phyloP scores from a whole-genome alignment of 768 basidiomycete species.

The Boletus reticulatus region DNA sequence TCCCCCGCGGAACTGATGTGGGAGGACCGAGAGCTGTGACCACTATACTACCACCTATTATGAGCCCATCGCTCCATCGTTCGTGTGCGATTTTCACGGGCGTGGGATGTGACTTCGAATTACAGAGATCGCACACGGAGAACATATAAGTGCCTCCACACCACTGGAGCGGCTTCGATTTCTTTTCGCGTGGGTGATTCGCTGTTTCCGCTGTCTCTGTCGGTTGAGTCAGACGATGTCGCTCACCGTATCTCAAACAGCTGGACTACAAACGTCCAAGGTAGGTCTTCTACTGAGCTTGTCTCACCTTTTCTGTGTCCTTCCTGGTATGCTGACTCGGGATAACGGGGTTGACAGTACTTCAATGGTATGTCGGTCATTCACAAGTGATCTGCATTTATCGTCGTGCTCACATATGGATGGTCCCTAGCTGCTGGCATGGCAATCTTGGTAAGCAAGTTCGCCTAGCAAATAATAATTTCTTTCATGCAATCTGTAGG shows the following conservation, averaged over 20 bases:
- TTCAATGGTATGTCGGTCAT: conserved; percentile 8
- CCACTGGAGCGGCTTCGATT: too few species aligned
- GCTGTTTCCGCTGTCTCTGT: too few species aligned
- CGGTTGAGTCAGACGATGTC: background rate
- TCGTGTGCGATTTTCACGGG: too few species aligned
- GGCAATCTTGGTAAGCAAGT: conserved; percentile 12
- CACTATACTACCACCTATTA: too few species aligned
- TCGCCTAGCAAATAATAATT: too few species aligned
- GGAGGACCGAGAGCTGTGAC: too few species aligned
- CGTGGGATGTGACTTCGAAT: too few species aligned
- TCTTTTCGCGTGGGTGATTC: too few species aligned
- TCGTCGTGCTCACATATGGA: background rate
- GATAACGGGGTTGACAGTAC: conserved; percentile 2
- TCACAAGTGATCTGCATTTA: background rate
- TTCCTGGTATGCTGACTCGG: background rate
- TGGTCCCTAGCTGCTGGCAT: conserved; percentile 12
- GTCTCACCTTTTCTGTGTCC: background rate
- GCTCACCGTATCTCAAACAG: background rate
- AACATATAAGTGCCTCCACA: too few species aligned
- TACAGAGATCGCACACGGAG: too few species aligned
- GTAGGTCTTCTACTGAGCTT: background rate
- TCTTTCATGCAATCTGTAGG: background rate
- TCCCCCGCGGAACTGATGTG: too few species aligned
- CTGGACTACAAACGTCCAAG: conserved; percentile 16
- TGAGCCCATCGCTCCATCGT: too few species aligned